Conservation (phyloP, 345 rosid species). For the Linum tenue region DNA sequence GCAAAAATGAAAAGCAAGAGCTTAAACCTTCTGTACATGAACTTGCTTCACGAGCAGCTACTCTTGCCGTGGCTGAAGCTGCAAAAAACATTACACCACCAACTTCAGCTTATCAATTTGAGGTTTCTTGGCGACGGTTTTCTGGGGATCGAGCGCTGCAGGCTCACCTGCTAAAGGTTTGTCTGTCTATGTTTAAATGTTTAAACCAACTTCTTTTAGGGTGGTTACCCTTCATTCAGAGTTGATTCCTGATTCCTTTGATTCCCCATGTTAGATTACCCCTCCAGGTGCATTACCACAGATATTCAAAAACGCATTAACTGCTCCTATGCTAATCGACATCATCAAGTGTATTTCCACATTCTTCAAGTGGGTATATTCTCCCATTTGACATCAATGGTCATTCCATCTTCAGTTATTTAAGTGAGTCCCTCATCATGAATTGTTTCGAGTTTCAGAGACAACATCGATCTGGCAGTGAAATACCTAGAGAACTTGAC, state of each 20-base stretch:
- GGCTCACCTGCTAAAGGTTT: constrained; percentile 67
- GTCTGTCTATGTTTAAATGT: constrained; percentile 9
- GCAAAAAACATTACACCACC: constrained; percentile 63
- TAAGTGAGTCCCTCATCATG: constrained; percentile 1
- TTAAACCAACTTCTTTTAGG: too few relatives aligned
- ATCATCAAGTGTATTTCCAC: constrained; percentile 62
- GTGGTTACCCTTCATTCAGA: too few relatives aligned
- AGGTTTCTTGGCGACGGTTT: constrained; percentile 69
- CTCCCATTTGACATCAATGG: not conserved
- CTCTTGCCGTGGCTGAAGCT: constrained; percentile 60
- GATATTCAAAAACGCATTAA: constrained; percentile 63
- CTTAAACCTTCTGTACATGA: constrained; percentile 61
- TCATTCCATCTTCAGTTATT: not conserved
- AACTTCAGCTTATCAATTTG: constrained; percentile 76
- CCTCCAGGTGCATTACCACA: constrained; percentile 64
- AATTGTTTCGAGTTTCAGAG: constrained; percentile 35
- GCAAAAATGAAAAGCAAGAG: constrained; percentile 27
- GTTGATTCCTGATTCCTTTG: constrained; percentile 1
- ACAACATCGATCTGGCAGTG: constrained; percentile 60
- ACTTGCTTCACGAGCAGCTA: constrained; percentile 80
- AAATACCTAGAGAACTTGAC: constrained; percentile 59
- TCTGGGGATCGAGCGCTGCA: constrained; percentile 52
- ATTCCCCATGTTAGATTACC: constrained; percentile 37
- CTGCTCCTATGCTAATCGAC: constrained; percentile 62
- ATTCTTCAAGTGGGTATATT: constrained; percentile 49